These are phyloP conservation scores for Hemerocallis citrina DNA, from an alignment of 106 monocot genomes.

Conservation along the genomic window DNA sequence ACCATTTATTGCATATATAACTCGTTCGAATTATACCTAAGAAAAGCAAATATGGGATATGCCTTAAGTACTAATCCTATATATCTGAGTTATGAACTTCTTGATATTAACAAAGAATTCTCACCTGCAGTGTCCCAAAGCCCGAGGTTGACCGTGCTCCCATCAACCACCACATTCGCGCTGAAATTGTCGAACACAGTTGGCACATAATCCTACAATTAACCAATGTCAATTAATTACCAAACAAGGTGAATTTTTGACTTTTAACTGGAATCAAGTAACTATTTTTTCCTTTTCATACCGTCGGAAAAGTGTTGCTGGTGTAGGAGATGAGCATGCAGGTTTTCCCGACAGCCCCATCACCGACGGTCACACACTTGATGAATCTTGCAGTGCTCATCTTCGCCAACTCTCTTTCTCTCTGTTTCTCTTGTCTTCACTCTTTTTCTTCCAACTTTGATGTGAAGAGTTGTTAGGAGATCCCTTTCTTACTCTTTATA, in stretches of 20 bases:
- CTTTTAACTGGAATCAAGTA: not conserved
- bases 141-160: slow-evolving; percentile 70
- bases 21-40: not conserved
- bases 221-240: not conserved
- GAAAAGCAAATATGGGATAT: no score
- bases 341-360: slow-evolving; percentile 80
- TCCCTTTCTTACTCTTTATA: not conserved
- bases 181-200: slow-evolving; percentile 82
- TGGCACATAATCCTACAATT: slow-evolving; percentile 64
- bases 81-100: no score
- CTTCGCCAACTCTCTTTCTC: not conserved
- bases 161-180: slow-evolving; percentile 64
- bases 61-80: not conserved
- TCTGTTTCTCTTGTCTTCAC: not conserved
- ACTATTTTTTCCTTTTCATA: not conserved
- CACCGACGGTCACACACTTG: slow-evolving; percentile 79
- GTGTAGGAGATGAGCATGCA: slow-evolving; percentile 93
- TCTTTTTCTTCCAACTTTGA: no score
- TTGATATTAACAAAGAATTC: no score
- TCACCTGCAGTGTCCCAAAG: slow-evolving; percentile 77
- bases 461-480: no score
- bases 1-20: not conserved
- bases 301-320: slow-evolving; percentile 81
- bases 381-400: slow-evolving; percentile 77
- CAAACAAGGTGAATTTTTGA: not conserved